phyloP scores from a whole-genome alignment of 257 asterid species.

The Datura wrightii region DNA sequence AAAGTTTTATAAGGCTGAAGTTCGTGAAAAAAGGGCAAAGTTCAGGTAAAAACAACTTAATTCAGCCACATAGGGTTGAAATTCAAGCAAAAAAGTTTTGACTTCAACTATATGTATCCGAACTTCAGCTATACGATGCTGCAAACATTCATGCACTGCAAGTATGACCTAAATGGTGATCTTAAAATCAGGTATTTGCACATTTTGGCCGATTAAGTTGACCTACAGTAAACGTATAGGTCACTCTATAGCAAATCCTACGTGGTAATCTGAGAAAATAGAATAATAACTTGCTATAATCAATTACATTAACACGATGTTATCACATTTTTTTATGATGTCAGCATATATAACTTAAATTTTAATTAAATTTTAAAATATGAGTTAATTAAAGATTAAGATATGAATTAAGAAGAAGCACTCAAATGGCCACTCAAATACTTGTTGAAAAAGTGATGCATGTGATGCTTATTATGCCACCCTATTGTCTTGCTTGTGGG shows the following conservation, averaged over 20 bases:
- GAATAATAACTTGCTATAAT: not conserved
- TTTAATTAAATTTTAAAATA: not conserved
- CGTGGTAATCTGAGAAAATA: not conserved
- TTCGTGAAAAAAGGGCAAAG: too few species aligned
- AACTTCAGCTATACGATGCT: too few species aligned
- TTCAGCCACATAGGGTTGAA: too few species aligned
- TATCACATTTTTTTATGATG: not conserved
- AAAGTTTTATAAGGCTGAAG: too few species aligned
- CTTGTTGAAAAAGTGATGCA: constrained; percentile 49
- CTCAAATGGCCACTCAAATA: constrained; percentile 35
- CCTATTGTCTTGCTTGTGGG: constrained; percentile 74
- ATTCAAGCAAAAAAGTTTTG: too few species aligned
- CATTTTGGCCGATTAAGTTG: too few species aligned
- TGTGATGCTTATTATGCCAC: constrained; percentile 67
- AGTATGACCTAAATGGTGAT: too few species aligned
- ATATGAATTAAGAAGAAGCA: constrained; percentile 7
- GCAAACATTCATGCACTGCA: too few species aligned
- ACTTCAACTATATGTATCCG: too few species aligned
- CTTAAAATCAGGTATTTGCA: too few species aligned
- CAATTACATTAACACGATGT: not conserved
- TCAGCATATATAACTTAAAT: not conserved
- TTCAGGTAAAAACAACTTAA: too few species aligned
- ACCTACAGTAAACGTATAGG: not conserved
- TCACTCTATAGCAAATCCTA: too few species aligned
- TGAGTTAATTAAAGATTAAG: constrained; percentile 8